These are phyloP conservation scores for Calocera viscosa DNA, from an alignment of 768 basidiomycete species.

Conservation along the genomic window DNA sequence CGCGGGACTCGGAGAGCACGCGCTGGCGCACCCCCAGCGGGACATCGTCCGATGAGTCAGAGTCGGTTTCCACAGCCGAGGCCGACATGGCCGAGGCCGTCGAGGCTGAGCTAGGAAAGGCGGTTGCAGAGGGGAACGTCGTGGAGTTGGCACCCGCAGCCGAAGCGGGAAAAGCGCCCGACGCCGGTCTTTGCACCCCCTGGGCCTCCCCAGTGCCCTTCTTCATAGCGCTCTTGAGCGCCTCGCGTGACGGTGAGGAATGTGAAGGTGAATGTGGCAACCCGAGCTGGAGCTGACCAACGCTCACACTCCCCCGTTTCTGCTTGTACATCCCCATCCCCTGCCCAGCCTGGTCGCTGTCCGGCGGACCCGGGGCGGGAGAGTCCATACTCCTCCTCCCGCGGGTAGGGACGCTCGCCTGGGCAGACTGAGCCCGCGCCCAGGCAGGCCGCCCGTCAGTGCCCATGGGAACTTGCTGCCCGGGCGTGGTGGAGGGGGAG, in stretches of 20 bases:
- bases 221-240: neutral
- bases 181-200: too few relatives aligned
- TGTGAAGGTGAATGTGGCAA: too few relatives aligned
- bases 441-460: neutral
- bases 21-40: conserved; percentile 1
- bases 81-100: neutral
- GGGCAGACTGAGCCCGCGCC: neutral
- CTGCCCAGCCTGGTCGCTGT: neutral
- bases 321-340: neutral
- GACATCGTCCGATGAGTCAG: neutral
- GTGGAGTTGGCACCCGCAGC: neutral
- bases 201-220: neutral
- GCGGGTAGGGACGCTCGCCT: neutral
- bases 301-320: neutral
- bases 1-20: neutral
- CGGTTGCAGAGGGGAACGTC: neutral
- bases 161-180: neutral
- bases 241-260: neutral
- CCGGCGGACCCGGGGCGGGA: neutral
- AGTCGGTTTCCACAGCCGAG: neutral
- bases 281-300: neutral
- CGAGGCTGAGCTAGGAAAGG: neutral
- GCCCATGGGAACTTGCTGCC: neutral
- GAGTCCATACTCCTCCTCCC: neutral
- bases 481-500: neutral